phyloP scores from a whole-genome alignment of 768 basidiomycete genomes.

The Mycena galopus region DNA sequence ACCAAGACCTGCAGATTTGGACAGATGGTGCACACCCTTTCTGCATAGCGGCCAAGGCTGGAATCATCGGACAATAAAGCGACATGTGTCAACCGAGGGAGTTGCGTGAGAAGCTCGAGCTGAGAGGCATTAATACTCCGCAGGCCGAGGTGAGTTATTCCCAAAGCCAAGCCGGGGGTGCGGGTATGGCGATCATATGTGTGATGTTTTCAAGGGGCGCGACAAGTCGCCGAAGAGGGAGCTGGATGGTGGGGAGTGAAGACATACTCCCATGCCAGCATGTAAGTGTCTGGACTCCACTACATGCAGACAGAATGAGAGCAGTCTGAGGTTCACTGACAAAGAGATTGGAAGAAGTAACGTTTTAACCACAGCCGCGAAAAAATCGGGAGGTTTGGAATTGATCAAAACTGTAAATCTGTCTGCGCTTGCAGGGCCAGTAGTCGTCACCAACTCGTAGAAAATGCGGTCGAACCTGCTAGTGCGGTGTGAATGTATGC shows the following conservation, averaged over 20 bases:
- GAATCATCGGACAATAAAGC: background rate
- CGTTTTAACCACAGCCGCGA: background rate
- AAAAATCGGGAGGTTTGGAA: constrained; percentile 6
- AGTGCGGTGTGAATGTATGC: no score
- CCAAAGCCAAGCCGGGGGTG: background rate
- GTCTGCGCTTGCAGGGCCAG: background rate
- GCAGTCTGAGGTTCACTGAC: no score
- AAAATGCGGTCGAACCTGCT: background rate
- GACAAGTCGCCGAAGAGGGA: constrained; percentile 5
- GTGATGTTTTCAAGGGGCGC: background rate
- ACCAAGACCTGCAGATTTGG: constrained; percentile 4
- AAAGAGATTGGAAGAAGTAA: no score
- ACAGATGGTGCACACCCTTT: background rate
- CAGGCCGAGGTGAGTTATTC: constrained; percentile 16
- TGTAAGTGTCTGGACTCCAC: background rate
- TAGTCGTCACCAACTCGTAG: constrained; percentile 6
- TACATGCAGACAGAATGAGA: constrained; percentile 11
- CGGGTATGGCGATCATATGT: background rate
- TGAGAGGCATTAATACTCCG: background rate
- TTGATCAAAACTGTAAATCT: background rate
- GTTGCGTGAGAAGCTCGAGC: background rate
- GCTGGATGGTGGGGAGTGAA: background rate
- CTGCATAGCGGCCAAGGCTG: background rate
- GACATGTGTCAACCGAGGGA: constrained; percentile 20
- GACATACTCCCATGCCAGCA: background rate